Conservation (phyloP, 2,329 filamentous ascomycete species). For the Leptoxyphium fumago region DNA sequence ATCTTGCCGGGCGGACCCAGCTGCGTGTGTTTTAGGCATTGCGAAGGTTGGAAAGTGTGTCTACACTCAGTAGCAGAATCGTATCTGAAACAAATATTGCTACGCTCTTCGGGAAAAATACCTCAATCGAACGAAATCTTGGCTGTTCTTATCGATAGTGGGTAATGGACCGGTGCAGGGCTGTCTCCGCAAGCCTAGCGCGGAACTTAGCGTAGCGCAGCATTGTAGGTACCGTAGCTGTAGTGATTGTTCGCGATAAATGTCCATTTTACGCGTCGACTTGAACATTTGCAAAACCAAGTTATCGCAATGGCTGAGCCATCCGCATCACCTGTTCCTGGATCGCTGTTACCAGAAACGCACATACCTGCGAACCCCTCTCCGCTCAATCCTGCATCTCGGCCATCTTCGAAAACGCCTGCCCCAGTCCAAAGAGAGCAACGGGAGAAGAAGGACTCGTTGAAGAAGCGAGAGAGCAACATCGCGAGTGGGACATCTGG, state of each 20-base stretch:
- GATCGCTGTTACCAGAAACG: slow-evolving; percentile 2
- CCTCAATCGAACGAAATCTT: not conserved
- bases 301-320: not conserved
- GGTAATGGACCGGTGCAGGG: no score
- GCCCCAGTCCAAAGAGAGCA: slow-evolving; percentile 31
- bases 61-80: not conserved
- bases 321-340: not conserved
- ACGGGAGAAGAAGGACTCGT: slow-evolving; percentile 34
- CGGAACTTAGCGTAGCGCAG: no score
- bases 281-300: no score
- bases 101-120: not conserved
- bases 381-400: slow-evolving; percentile 47
- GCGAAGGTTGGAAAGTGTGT: slow-evolving; percentile 4
- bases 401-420: slow-evolving; percentile 17
- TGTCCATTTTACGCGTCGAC: no score
- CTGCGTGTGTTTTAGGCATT: slow-evolving; percentile 67
- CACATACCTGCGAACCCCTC: slow-evolving; percentile 59
- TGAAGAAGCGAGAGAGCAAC: slow-evolving; percentile 38
- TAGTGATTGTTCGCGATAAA: no score
- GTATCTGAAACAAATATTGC: no score
- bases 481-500: slow-evolving; percentile 19
- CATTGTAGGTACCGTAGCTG: no score
- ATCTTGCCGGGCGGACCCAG: slow-evolving; percentile 37
- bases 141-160: not conserved
- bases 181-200: no score